Base-by-base conservation (phyloP, 495 filamentous ascomycete genomes). In the Penicillium herquei region DNA sequence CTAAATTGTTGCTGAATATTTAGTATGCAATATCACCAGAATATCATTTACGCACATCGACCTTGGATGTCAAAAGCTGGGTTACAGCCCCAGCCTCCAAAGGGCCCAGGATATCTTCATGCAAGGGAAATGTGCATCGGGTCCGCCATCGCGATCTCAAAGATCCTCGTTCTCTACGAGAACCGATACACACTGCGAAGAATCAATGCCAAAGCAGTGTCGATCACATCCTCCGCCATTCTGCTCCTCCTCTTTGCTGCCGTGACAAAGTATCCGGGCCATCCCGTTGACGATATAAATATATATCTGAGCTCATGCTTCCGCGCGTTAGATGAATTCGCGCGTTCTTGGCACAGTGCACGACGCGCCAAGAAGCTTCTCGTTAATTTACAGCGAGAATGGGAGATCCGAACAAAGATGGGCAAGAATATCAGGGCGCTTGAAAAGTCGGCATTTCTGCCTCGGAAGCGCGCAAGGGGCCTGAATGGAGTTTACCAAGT, bases 191-290 rank as follows among this genome's bases (percentile, higher is more conserved):
- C 60, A 8, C 59, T 74, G 7, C 17, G 47, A n/a, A 45, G 21
- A 2, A 61, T 63, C n/a, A 65, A 66, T 32, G 55, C 65, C 49
- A 71, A 80, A 53, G 75, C 74, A 1, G 77, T 80, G 3, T 67
- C 72, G 14, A 75, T 80, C 31, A 78, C 75, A 7, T 80, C 76
- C 60, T 77, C 74, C 39, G 75, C 78, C 9, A 70, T 75, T 1
- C 63, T 78, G 11, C 73, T 78, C 57, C 70, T 78, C 3, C 68
- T 78, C 3, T 78, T 75, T 32, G 69, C 74, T 34, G 74, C 74
- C 1, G 71, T 76, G 10, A 56, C 75, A 14, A 78, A 77, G 13
- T 64, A 44, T 2, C 6, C 32, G 6, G 32, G 12, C 11, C 9
- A 39, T 8, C 14, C 44, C 3, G 13, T 30, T 12, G 30, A 52